phyloP scores from a whole-genome alignment of 371 early-diverging fungal species.

The Apophysomyces elegans region DNA sequence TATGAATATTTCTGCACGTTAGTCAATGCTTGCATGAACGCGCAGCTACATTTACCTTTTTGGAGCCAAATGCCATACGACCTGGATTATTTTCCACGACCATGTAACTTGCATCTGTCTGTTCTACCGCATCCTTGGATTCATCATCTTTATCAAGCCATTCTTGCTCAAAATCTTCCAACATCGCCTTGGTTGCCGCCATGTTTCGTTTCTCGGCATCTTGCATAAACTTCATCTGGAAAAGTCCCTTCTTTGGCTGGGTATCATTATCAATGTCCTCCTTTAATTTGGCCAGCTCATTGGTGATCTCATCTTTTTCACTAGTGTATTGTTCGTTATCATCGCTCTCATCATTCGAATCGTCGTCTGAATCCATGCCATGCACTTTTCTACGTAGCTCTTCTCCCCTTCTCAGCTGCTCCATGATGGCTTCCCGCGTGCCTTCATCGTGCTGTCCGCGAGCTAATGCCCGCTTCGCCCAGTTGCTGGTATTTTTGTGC shows the following conservation, averaged over 20 bases:
- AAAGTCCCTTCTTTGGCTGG: constrained; percentile 79
- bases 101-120: constrained; percentile 23
- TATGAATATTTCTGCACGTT: neutral
- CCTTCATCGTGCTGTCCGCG: constrained; percentile 71
- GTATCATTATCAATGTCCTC: constrained; percentile 53
- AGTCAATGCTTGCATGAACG: neutral
- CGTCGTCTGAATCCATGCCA: constrained; percentile 64
- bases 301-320: constrained; percentile 35
- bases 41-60: constrained; percentile 22
- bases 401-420: constrained; percentile 85
- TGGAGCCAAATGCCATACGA: constrained; percentile 63
- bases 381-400: constrained; percentile 81
- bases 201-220: constrained; percentile 65
- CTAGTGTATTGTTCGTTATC: constrained; percentile 54
- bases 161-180: constrained; percentile 50
- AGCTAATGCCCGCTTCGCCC: constrained; percentile 86
- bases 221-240: constrained; percentile 98
- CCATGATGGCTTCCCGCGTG: constrained; percentile 82
- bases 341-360: constrained; percentile 56
- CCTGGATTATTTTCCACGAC: constrained; percentile 62
- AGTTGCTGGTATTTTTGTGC: constrained; percentile 94
- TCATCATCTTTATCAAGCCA: constrained; percentile 48
- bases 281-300: constrained; percentile 49
- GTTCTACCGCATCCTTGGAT: constrained; percentile 39
- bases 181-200: constrained; percentile 55